A percentile compares a stretch with the other conserved stretches of the same genome.
These are phyloP conservation scores for Cinnamomum chago DNA, from an alignment of 164 flowering plant species.

Conservation along the genomic window DNA sequence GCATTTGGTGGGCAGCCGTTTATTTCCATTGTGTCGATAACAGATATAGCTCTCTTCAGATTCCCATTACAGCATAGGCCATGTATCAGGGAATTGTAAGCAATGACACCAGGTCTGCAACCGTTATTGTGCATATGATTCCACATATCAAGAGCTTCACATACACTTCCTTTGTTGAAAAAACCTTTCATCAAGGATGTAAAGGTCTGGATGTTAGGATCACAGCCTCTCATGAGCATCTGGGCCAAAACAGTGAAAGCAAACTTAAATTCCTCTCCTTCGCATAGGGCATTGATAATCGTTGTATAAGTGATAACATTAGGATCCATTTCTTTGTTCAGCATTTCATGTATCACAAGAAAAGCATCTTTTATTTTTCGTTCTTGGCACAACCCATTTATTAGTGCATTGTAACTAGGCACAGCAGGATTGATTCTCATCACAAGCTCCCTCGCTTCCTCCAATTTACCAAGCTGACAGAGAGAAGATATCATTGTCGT, in stretches of 20 bases:
- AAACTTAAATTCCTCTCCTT: conserved; percentile 34
- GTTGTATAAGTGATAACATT: conserved; percentile 71
- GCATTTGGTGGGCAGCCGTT: conserved; percentile 48
- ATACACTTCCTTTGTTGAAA: conserved; percentile 29
- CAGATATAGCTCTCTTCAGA: conserved; percentile 37
- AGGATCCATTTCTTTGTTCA: conserved; percentile 41
- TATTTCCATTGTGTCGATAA: conserved; percentile 47
- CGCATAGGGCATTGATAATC: conserved; percentile 48
- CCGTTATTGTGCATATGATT: conserved; percentile 43
- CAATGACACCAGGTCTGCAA: conserved; percentile 46
- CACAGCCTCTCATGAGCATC: conserved; percentile 64
- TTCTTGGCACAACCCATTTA: conserved; percentile 53
- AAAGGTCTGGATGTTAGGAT: conserved; percentile 54
- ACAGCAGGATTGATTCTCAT: conserved; percentile 36
- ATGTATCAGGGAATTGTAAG: conserved; percentile 51
- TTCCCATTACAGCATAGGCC: conserved; percentile 55
- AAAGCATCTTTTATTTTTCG: conserved; percentile 41
- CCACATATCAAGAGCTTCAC: conserved; percentile 57
- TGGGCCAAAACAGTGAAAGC: conserved; percentile 50
- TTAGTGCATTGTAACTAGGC: conserved; percentile 71
- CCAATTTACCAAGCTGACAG: conserved; percentile 56
- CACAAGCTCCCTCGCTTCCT: conserved; percentile 64
- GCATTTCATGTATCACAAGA: conserved; percentile 51
- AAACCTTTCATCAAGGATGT: conserved; percentile 64
- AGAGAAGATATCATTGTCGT: conserved; percentile 69